A percentile compares a stretch with the other conserved stretches of the same genome.
Evolutionary conservation across 2,329 filamentous ascomycete species (phyloP).

Genomic region (Aspergillus pseudoterreus): DNA sequence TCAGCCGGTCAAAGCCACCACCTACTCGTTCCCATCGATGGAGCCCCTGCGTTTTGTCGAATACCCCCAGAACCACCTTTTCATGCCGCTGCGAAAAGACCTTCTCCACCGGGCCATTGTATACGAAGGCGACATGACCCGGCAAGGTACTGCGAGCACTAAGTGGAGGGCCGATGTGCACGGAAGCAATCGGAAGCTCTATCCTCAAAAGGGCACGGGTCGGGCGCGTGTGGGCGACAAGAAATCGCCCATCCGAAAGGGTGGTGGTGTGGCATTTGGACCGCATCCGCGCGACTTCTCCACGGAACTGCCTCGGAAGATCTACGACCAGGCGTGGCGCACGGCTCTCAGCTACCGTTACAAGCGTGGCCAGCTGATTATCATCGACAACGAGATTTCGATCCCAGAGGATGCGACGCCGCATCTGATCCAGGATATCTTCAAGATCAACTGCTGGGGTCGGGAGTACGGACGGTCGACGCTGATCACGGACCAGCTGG

Average conservation of each 20-base stretch:
- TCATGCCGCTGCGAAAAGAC: slow-evolving; percentile 83
- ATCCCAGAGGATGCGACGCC: slow-evolving; percentile 52
- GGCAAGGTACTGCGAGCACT: slow-evolving; percentile 78
- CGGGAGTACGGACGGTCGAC: slow-evolving; percentile 65
- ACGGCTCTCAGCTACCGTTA: slow-evolving; percentile 92
- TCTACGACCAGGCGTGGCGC: slow-evolving; percentile 94
- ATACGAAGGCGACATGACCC: slow-evolving; percentile 85
- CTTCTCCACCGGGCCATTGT: slow-evolving; percentile 88
- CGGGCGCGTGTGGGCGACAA: slow-evolving; percentile 72
- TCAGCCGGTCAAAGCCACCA: slow-evolving; percentile 71
- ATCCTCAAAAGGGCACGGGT: slow-evolving; percentile 83
- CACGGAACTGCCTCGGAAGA: slow-evolving; percentile 76
- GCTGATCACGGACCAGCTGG: slow-evolving; percentile 63
- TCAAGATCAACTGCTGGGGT: slow-evolving; percentile 69
- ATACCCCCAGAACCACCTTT: slow-evolving; percentile 78
- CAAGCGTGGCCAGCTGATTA: slow-evolving; percentile 76
- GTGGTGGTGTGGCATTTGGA: slow-evolving; percentile 87
- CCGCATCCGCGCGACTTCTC: slow-evolving; percentile 88
- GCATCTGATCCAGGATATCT: slow-evolving; percentile 63
- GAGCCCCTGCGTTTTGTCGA: slow-evolving; percentile 74
- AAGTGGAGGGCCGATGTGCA: slow-evolving; percentile 81
- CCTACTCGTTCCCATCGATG: slow-evolving; percentile 85
- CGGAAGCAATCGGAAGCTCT: slow-evolving; percentile 77
- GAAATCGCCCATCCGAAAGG: slow-evolving; percentile 76
- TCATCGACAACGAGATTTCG: slow-evolving; percentile 75